Evolutionary conservation across 129 eudicot genomes (phyloP).

Genomic region (Flaveria trinervia): DNA sequence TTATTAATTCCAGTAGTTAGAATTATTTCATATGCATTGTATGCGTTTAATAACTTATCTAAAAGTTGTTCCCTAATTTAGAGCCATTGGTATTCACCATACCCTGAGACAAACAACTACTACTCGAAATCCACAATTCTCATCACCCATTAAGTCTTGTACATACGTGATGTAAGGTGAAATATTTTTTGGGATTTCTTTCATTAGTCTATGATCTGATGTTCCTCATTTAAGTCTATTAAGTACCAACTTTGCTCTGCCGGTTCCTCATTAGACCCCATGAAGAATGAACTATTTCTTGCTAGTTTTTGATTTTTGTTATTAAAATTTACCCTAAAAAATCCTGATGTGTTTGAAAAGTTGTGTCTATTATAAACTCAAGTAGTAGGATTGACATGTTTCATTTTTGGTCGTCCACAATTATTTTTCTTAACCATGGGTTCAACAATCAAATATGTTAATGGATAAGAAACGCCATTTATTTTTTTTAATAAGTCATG

Average conservation of each 20-base stretch:
- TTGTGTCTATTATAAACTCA: not conserved
- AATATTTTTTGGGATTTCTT: not conserved
- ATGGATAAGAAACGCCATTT: not conserved
- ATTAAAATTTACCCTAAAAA: not conserved
- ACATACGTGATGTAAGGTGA: not conserved
- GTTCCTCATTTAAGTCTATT: not conserved
- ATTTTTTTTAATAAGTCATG: not conserved
- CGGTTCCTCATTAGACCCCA: not conserved
- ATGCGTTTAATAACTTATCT: not conserved
- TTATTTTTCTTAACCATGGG: not conserved
- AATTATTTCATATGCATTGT: not conserved
- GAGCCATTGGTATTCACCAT: not conserved
- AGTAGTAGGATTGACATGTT: not conserved
- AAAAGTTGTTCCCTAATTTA: too few relatives aligned
- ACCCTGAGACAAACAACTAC: not conserved
- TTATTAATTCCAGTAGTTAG: not conserved
- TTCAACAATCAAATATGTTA: not conserved
- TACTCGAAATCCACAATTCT: not conserved
- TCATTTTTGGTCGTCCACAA: not conserved
- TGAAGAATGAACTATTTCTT: not conserved
- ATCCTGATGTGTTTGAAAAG: not conserved
- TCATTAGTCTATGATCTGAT: not conserved
- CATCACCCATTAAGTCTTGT: not conserved
- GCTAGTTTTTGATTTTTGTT: not conserved
- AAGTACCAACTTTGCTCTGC: not conserved